Base-by-base conservation (phyloP, 2,329 filamentous ascomycete species). In the Sporothrix sp. region DNA sequence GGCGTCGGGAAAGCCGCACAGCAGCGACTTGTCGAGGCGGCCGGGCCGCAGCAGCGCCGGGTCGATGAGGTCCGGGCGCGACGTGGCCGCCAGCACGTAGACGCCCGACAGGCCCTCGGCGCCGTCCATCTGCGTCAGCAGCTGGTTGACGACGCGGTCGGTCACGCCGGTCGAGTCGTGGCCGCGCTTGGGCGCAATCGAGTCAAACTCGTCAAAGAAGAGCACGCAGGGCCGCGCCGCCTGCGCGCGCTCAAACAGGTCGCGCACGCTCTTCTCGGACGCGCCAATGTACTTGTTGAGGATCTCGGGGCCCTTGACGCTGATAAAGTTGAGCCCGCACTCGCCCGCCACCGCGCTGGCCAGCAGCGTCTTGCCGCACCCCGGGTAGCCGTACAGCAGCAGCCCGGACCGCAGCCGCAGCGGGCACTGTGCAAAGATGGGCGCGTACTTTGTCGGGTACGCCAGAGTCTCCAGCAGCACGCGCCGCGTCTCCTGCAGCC, bases 211-310 rank as follows among this genome's bases (percentile, higher is more conserved):
- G 63, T 98, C 93, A 63, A 98, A 98, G 74, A 98, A 98, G 8
- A 98, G 74, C 4, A 98, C 87, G 60, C 93, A 97, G 0, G 94
- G 94, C 53, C 85, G 82, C 4, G 93, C 93, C 3, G 93, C 91
- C 62, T 84, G 82, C 0, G 93, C 93, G 37, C 93, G 81, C 63
- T 95, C 91, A 61, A 98, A 98, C 1, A 98, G 74, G 65, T 98
- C 93, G 37, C 94, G 82, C 7, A 98, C 90, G 54, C 83, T 89
- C 73, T 98, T 98, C 62, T 98, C 93, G 25, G 87, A 95, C 1
- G 93, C 93, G 62, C 93, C 93, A 53, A 98, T 98, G 66, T 98
- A 98, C 69, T 98, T 98, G 74, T 98, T 98, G 50, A 98, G 71
- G 53, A 98, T 97, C 66, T 98, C 94, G 0, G 93, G 93, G 0